These are phyloP conservation scores for Mortierella sp. DNA, from an alignment of 371 early-diverging fungal genomes.

Conservation along the genomic window DNA sequence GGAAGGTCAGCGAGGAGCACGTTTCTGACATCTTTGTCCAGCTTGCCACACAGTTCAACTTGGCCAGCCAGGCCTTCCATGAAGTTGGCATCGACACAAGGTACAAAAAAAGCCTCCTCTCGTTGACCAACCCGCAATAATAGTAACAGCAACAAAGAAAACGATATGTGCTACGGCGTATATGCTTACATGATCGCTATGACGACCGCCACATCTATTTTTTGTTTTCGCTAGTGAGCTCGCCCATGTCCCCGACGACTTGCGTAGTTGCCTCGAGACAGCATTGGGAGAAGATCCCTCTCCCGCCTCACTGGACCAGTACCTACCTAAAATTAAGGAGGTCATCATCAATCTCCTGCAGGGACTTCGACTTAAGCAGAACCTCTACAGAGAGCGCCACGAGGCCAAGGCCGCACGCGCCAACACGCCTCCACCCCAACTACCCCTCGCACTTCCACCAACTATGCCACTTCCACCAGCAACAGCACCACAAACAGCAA, in stretches of 20 bases:
- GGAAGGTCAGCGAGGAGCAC: slow-evolving; percentile 58
- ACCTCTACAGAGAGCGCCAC: slow-evolving; percentile 56
- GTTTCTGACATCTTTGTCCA: slow-evolving; percentile 68
- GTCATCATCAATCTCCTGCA: slow-evolving; percentile 67
- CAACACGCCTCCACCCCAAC: slow-evolving; percentile 13
- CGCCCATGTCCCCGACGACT: slow-evolving; percentile 64
- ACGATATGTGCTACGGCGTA: not conserved
- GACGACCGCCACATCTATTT: not conserved
- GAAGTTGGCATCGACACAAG: slow-evolving; percentile 62
- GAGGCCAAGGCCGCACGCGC: slow-evolving; percentile 37
- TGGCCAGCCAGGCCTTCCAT: slow-evolving; percentile 63
- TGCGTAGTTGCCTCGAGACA: slow-evolving; percentile 62
- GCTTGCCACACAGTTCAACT: slow-evolving; percentile 65
- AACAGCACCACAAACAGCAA: not conserved
- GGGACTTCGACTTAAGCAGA: slow-evolving; percentile 68
- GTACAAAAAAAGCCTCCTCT: slow-evolving; percentile 42
- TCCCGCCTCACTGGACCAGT: slow-evolving; percentile 62
- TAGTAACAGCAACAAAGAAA: not conserved
- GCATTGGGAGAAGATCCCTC: slow-evolving; percentile 65
- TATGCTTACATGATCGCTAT: not conserved
- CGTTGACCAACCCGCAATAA: not conserved
- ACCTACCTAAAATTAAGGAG: slow-evolving; percentile 69
- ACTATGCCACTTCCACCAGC: not conserved
- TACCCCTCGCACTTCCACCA: not conserved
- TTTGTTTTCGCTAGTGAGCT: slow-evolving; percentile 61